Conservation (phyloP, 192 early-diverging fungal species). For the Chytriomyces sp. region DNA sequence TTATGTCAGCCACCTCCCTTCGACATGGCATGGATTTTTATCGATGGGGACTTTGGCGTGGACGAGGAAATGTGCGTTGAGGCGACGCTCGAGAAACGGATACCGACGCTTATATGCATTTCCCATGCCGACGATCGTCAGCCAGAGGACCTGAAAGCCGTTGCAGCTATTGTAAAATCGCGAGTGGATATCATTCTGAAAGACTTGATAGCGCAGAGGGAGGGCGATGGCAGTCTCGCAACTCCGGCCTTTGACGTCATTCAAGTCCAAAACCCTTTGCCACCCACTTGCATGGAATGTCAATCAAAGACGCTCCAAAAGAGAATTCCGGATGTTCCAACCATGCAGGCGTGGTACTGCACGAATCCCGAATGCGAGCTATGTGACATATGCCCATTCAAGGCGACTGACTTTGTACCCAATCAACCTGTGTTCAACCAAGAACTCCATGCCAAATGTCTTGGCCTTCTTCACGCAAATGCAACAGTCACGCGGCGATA, state of each 20-base stretch:
- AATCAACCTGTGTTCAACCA: background rate
- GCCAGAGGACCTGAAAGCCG: background rate
- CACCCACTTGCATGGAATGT: slow-evolving; percentile 10
- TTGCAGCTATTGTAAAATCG: too few species aligned
- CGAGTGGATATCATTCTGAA: too few species aligned
- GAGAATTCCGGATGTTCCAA: background rate
- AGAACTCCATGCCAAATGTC: background rate
- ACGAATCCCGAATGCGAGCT: slow-evolving; percentile 10
- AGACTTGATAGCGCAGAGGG: too few species aligned
- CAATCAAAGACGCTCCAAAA: background rate
- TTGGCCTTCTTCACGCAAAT: background rate
- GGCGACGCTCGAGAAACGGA: background rate
- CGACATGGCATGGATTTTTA: background rate
- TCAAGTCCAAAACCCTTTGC: background rate
- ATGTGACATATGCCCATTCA: background rate
- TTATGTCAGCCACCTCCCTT: background rate
- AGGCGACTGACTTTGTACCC: background rate
- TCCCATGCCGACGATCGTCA: background rate
- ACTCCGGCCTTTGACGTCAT: background rate
- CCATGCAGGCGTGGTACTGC: slow-evolving; percentile 15
- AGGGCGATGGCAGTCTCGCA: too few species aligned
- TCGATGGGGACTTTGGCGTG: background rate
- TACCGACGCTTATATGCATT: background rate
- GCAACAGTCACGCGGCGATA: background rate
- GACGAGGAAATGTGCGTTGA: background rate